phyloP scores from a whole-genome alignment of 2,329 filamentous ascomycete genomes.

The Leptographium lundbergii region DNA sequence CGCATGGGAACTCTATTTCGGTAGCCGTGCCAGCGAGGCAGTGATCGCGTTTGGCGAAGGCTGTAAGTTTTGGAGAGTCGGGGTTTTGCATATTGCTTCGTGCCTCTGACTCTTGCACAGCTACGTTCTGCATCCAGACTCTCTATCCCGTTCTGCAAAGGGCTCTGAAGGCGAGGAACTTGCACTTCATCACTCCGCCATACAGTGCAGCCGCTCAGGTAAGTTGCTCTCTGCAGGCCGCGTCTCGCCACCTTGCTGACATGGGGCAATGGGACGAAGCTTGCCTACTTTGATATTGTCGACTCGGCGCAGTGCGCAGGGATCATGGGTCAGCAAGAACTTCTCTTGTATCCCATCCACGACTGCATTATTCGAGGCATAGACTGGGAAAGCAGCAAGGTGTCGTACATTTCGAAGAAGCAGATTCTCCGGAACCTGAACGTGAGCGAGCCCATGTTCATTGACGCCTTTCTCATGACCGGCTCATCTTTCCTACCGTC shows the following conservation, averaged over 20 bases:
- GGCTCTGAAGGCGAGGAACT: slow-evolving; percentile 53
- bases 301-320: slow-evolving; percentile 59
- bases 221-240: slow-evolving; percentile 8
- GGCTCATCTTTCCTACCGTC: slow-evolving; percentile 69
- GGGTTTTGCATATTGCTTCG: slow-evolving; percentile 16
- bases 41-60: slow-evolving; percentile 77
- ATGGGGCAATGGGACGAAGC: slow-evolving; percentile 26
- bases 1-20: slow-evolving; percentile 81
- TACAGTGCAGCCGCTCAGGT: slow-evolving; percentile 84
- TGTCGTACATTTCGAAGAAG: slow-evolving; percentile 52
- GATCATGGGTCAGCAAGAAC: slow-evolving; percentile 72
- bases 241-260: not conserved
- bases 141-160: slow-evolving; percentile 67
- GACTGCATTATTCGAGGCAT: slow-evolving; percentile 56
- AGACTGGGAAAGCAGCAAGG: slow-evolving; percentile 56
- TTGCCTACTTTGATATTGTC: slow-evolving; percentile 63
- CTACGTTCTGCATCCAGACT: slow-evolving; percentile 56
- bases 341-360: slow-evolving; percentile 74
- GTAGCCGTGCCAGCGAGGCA: slow-evolving; percentile 64
- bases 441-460: slow-evolving; percentile 58
- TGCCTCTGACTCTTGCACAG: slow-evolving; percentile 30
- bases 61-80: not conserved
- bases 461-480: slow-evolving; percentile 71
- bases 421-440: slow-evolving; percentile 56
- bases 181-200: slow-evolving; percentile 73